Evolutionary conservation across 441 rosid genomes (phyloP).

Genomic region (Populus hybrid): DNA sequence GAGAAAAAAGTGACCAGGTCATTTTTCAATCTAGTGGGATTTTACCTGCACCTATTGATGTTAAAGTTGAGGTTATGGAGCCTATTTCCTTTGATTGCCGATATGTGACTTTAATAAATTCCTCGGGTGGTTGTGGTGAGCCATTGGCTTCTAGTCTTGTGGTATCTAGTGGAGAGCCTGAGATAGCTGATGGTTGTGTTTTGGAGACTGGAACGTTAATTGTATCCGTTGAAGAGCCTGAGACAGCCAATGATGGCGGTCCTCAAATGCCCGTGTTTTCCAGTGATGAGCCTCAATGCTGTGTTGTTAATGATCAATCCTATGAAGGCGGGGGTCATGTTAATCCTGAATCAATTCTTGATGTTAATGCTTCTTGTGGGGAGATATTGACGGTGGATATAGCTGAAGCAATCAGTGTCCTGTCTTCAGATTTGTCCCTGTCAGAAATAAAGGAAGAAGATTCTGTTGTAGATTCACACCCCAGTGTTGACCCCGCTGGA

Average conservation of each 20-base stretch:
- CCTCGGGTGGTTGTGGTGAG: conserved; percentile 19
- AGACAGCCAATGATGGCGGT: conserved; percentile 13
- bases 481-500: conserved; percentile 19
- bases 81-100: conserved; percentile 30
- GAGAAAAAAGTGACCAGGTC: conserved; percentile 8
- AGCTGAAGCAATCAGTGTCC: conserved; percentile 29
- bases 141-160: conserved; percentile 17
- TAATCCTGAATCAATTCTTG: conserved; percentile 17
- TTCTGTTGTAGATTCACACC: conserved; percentile 10
- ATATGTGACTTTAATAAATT: conserved; percentile 24
- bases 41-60: conserved; percentile 22
- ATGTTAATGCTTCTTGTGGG: conserved; percentile 26
- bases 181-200: conserved; percentile 18
- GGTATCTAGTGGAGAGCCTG: conserved; percentile 19
- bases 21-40: conserved; percentile 17
- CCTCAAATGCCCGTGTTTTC: not conserved
- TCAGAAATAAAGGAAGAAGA: conserved; percentile 20
- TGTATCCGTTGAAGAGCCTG: conserved; percentile 18
- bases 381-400: conserved; percentile 28
- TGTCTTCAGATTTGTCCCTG: conserved; percentile 19
- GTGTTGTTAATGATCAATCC: conserved; percentile 12
- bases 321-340: conserved; percentile 23
- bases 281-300: conserved; percentile 12
- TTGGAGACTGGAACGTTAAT: conserved; percentile 15
- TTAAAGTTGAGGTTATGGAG: conserved; percentile 45